Percentiles rank a stretch among this genome's conserved stretches.
Evolutionary conservation across 2,329 filamentous ascomycete species (phyloP).

Genomic region (Pyrenophora seminiperda): DNA sequence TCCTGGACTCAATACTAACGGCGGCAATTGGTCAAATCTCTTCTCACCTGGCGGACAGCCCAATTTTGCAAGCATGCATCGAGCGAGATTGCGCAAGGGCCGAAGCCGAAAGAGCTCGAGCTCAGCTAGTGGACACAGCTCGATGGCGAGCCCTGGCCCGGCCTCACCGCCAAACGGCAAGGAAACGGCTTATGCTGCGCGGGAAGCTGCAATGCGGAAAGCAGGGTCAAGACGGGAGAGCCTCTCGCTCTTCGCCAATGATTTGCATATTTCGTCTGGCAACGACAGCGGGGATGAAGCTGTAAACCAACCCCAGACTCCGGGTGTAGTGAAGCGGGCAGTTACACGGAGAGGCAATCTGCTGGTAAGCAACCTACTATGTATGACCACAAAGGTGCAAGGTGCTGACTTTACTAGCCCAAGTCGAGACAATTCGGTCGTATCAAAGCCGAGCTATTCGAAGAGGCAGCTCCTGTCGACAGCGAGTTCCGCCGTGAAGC

Average conservation of each 20-base stretch:
- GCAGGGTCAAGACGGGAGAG: conserved; percentile 75
- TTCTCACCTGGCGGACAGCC: conserved; percentile 71
- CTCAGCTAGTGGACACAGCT: conserved; percentile 72
- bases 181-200: conserved; percentile 60
- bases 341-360: conserved; percentile 90
- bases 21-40: conserved; percentile 66
- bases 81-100: conserved; percentile 62
- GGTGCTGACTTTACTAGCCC: conserved; percentile 61
- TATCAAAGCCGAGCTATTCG: conserved; percentile 84
- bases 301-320: conserved; percentile 57
- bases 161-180: conserved; percentile 74
- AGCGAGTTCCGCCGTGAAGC: conserved; percentile 88
- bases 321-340: conserved; percentile 78
- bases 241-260: conserved; percentile 87
- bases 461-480: conserved; percentile 87
- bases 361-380: conserved; percentile 63
- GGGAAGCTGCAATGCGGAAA: conserved; percentile 55
- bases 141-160: conserved; percentile 70
- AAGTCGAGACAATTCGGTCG: conserved; percentile 96
- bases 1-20: conserved; percentile 49
- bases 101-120: conserved; percentile 69
- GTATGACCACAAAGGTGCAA: rapidly evolving
- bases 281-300: conserved; percentile 79
- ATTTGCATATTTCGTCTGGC: conserved; percentile 77
- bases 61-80: conserved; percentile 79